Evolutionary conservation across 192 early-diverging fungal species (phyloP).

Genomic region (Coemansia sp.): DNA sequence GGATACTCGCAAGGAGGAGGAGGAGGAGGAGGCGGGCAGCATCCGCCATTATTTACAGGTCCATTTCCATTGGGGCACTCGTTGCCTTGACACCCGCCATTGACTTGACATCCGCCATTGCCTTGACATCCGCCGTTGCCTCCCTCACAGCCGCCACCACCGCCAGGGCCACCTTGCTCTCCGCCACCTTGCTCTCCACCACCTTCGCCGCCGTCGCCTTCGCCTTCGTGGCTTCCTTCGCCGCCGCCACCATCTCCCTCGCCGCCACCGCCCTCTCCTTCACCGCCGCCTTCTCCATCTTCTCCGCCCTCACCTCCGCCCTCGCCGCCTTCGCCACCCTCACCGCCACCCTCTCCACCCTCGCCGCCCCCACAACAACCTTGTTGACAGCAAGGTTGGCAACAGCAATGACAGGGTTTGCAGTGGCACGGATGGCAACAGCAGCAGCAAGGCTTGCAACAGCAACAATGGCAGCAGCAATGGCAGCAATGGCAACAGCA

Average conservation of each 20-base stretch:
- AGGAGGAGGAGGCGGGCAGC: constrained; percentile 20
- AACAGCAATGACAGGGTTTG: constrained; percentile 39
- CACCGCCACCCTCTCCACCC: constrained; percentile 20
- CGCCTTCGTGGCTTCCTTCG: constrained; percentile 12
- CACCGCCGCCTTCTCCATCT: constrained; percentile 17
- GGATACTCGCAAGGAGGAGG: constrained; percentile 19
- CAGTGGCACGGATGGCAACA: constrained; percentile 49
- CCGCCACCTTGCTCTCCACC: constrained; percentile 15
- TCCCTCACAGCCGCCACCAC: neutral
- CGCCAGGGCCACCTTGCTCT: neutral
- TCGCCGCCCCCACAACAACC: constrained; percentile 25
- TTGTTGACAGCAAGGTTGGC: constrained; percentile 35
- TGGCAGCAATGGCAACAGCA: constrained; percentile 51
- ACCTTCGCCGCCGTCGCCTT: neutral
- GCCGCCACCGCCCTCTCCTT: constrained; percentile 7
- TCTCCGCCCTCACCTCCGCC: constrained; percentile 15
- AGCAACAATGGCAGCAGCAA: constrained; percentile 55
- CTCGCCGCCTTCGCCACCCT: constrained; percentile 9
- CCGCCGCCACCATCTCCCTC: constrained; percentile 24
- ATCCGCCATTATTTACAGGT: constrained; percentile 14
- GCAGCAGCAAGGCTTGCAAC: constrained; percentile 52
- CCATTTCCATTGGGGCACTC: constrained; percentile 15
- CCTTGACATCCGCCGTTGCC: constrained; percentile 3
- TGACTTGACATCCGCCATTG: constrained; percentile 1
- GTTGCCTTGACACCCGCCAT: neutral